Conservation (phyloP, 306 rosid species). For the Citrullus amarus region DNA sequence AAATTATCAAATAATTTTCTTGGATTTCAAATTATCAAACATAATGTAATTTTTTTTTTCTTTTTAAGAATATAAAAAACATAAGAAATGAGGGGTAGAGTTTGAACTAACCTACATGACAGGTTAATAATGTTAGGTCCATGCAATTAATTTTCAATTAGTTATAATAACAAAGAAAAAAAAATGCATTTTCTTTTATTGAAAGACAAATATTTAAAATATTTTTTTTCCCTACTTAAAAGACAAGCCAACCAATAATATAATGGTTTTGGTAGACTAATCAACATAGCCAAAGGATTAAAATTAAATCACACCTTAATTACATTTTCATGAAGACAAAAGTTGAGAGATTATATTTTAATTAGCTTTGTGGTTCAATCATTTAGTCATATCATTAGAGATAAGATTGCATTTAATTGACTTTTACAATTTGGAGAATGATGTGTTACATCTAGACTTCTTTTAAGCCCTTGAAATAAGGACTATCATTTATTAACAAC, state of each 20-base stretch:
- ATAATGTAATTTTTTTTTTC: too few species aligned
- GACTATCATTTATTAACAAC: background rate
- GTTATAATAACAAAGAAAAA: too few species aligned
- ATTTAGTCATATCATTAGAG: conserved; percentile 4
- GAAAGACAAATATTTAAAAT: too few species aligned
- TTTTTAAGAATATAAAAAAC: too few species aligned
- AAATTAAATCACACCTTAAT: background rate
- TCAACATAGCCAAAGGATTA: background rate
- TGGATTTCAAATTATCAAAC: background rate
- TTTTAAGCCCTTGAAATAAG: background rate
- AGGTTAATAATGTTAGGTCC: too few species aligned
- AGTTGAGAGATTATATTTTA: background rate
- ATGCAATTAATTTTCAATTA: too few species aligned
- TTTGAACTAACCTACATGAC: too few species aligned
- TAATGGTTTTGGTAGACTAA: background rate
- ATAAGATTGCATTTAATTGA: conserved; percentile 3
- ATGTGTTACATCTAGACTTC: conserved; percentile 7
- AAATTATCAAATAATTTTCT: background rate
- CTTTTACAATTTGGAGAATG: background rate
- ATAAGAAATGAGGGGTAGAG: background rate
- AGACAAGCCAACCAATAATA: background rate
- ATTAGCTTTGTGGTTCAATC: background rate
- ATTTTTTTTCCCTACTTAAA: background rate
- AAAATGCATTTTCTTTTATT: too few species aligned
- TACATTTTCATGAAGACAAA: background rate